These are phyloP conservation scores for Sarocladiaceae sp. DNA, from an alignment of 2,329 filamentous ascomycete species.

Conservation along the genomic window DNA sequence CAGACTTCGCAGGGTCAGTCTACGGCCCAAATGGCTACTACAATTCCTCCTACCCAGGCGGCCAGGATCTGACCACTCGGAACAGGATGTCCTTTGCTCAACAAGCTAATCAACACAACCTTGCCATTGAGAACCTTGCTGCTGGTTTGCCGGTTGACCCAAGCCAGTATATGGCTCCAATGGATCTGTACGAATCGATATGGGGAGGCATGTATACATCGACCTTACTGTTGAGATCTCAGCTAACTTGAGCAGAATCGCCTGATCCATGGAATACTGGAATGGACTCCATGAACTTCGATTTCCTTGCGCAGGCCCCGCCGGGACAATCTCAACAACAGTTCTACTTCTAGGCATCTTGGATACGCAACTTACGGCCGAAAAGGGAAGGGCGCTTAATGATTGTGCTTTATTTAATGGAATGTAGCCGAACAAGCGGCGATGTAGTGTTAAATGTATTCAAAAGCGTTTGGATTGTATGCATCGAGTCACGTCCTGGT, in stretches of 20 bases:
- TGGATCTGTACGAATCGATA: conserved; percentile 65
- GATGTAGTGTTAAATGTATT: conserved; percentile 2
- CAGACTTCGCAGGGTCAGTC: conserved; percentile 40
- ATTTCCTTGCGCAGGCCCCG: conserved; percentile 55
- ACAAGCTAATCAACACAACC: conserved; percentile 28
- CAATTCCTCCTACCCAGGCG: conserved; percentile 2
- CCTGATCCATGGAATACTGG: conserved; percentile 55
- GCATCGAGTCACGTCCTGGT: too few relatives aligned
- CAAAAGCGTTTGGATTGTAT: too few relatives aligned
- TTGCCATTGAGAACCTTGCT: conserved; percentile 40
- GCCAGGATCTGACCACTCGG: conserved; percentile 13
- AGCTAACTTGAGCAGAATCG: conserved; percentile 38
- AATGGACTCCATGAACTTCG: conserved; percentile 55
- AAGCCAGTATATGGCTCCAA: conserved; percentile 57
- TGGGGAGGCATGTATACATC: conserved; percentile 54
- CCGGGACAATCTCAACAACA: conserved; percentile 52
- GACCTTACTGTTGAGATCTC: conserved; percentile 10
- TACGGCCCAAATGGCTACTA: conserved; percentile 6
- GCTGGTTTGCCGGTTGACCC: conserved; percentile 44
- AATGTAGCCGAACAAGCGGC: too few relatives aligned
- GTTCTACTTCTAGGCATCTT: conserved; percentile 47
- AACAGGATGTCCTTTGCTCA: conserved; percentile 32
- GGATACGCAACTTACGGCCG: not conserved
- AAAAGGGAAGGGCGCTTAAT: not conserved
- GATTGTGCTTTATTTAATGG: not conserved